Base-by-base conservation (phyloP, 2,329 filamentous ascomycete genomes). In the Albophoma yamanashiensis region DNA sequence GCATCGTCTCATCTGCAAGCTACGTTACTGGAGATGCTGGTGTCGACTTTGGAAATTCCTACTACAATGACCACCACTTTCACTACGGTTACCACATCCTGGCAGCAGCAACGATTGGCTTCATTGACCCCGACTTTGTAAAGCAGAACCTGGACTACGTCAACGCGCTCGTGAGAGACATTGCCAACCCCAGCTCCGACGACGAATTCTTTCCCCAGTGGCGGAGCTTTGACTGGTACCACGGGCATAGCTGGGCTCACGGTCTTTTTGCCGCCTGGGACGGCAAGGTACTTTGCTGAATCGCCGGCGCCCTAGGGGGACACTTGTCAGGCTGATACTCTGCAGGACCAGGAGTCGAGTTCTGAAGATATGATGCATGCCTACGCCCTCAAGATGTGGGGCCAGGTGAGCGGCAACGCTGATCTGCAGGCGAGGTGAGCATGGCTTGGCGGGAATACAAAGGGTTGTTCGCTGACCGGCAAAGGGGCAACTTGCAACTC, bases 321-420 rank as follows among this genome's bases (percentile, higher is more conserved):
- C 17, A n/a, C 14, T 34, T 6, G 11, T 15, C 2, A 39, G n/a
- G 53, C 62, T 61, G 43, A 62, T 42, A 4, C 47, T 22, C 20
- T 38, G 38, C 53, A 78, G 76, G 78, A 93, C 71, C 83, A 92
- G 75, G 94, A 97, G 72, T 94, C 90, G 38, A 91, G 88, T 55
- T 93, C 90, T 0, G 93, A 97, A 74, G 94, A 97, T 73, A 85
- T 86, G 64, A 92, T 97, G 85, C 87, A 89, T 62, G 84, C 86
- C 8, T 96, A 94, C 72, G 91, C 89, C 0, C 75, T 97, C 69
- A 96, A 96, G 79, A 91, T 97, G 87, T 97, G 94, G 94, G 94
- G 92, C 5, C 81, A 80, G 40, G 87, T 89, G 3, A 86, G 81
- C 63, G 86, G 88, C n/a, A 88, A 97, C 73, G 74, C 74, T 6